These are phyloP conservation scores for Beauveria bassiana DNA, from an alignment of 2,329 filamentous ascomycete genomes.

Conservation along the genomic window DNA sequence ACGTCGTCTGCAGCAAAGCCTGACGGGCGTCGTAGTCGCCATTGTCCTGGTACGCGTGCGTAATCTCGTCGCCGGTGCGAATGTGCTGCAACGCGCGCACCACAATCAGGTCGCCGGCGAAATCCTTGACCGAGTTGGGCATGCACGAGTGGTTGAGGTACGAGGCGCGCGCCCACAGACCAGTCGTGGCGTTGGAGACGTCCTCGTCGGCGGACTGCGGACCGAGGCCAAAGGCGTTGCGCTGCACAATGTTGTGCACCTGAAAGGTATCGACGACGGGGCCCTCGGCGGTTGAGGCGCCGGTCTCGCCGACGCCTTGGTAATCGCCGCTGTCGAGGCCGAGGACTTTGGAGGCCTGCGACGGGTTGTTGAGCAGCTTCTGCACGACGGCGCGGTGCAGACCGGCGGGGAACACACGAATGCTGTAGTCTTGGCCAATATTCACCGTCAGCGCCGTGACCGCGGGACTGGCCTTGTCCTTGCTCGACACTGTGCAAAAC, in stretches of 20 bases:
- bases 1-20: slow-evolving; percentile 19
- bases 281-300: slow-evolving; percentile 18
- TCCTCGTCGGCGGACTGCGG: slow-evolving; percentile 21
- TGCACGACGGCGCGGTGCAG: slow-evolving; percentile 22
- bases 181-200: slow-evolving; percentile 25
- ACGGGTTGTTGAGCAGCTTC: slow-evolving; percentile 22
- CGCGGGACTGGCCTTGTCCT: slow-evolving; percentile 20
- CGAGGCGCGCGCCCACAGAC: slow-evolving; percentile 31
- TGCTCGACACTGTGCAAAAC: slow-evolving; percentile 22
- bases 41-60: slow-evolving; percentile 24
- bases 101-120: slow-evolving; percentile 32
- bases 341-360: slow-evolving; percentile 17
- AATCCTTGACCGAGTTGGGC: slow-evolving; percentile 27
- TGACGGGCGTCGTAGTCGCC: slow-evolving; percentile 19
- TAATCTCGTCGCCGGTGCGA: slow-evolving; percentile 25
- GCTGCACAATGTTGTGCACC: slow-evolving; percentile 25
- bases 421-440: slow-evolving; percentile 18
- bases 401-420: slow-evolving; percentile 24
- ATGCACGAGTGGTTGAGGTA: slow-evolving; percentile 37
- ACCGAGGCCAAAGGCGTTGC: slow-evolving; percentile 26
- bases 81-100: slow-evolving; percentile 29
- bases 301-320: slow-evolving; percentile 14
- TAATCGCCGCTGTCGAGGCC: slow-evolving; percentile 21
- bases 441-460: slow-evolving; percentile 26
- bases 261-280: slow-evolving; percentile 24